Evolutionary conservation across 2,329 filamentous ascomycete genomes (phyloP), one percentile per base, ranked within the genome.

Genomic region (Aspergillus carbonarius): DNA sequence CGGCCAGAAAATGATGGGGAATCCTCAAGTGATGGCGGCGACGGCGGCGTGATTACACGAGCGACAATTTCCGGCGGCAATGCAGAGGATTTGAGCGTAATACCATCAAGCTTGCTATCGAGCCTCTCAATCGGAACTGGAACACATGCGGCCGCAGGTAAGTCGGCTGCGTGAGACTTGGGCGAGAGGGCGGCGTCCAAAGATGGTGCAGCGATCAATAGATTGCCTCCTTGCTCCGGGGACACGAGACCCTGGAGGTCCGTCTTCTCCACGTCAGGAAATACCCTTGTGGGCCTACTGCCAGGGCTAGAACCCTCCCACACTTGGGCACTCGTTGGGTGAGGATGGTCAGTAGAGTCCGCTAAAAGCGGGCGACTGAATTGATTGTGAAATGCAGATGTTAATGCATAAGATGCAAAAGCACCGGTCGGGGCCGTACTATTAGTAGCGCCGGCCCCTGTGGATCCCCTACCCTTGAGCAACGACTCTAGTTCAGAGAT

Each of bases 111-210:
- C 30, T 69, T 74, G 53, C 73, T 78, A 62, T 81, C 78, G 35
- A 81, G 69, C 62, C 77, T 74, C 63, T 79, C 77, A 57, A 80
- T 77, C 3, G 78, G 78, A 52, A 81, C 75, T 2, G 77, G 72
- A 8, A 79, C 68, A 34, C 74, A 71, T 51, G 72, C 61, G 58
- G 65, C 66, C 12, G 65, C 55, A 10, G 66, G 59, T 8, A 66
- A 66, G 51, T 78, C 77, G 30, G 64, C 66, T 20, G 72, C 66
- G 52, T 66, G 74, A 35, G 72, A 68, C 46, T 69, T 68, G 4
- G 75, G 73, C 5, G 76, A 77, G 18, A 79, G 68, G 12, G 76
- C 75, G 20, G 70, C 72, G 58, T 78, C 75, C 13, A 78, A 68
- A 48, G 75, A 78, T 6, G 71, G 69, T 3, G 54, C 51, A 23